Evolutionary conservation across 2,329 filamentous ascomycete species (phyloP), one percentile per base, ranked within the genome.

Genomic region (Arthrobotrys sinensis): DNA sequence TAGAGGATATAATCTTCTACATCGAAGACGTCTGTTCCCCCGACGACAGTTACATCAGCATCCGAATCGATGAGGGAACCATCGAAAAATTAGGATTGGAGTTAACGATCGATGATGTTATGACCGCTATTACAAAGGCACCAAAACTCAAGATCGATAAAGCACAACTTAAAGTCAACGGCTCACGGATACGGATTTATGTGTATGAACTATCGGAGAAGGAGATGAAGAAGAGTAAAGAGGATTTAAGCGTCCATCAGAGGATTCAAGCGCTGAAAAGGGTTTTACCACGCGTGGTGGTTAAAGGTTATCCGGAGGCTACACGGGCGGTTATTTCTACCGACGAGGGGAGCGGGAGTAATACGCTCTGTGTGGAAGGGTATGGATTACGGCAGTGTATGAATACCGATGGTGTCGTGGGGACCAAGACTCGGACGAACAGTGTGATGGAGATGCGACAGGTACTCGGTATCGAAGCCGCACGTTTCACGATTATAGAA

Each of bases 401-500:
- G 91, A 97, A 91, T 8, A 99, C 96, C 0, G 92, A 94, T 79
- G 96, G 96, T 80, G 92, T 99, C 4, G 88, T 96, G 70, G 94
- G 94, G 70, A 91, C 90, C 19, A 87, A 88, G 81, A 92, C 91
- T 1, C 88, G 88, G 7, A 91, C 92, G 79, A 99, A 99, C 86
- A 93, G 91, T 82, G 91, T 99, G 81, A 93, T 97, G 89, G 96
- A 99, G 85, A 91, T 91, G 82, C 88, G 90, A 40, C 90, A 96
- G 24, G 91, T 98, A 0, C 89, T 99, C 2, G 96, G 96, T 62
- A 97, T 99, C 82, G 96, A 99, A 86, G 96, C 96, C 0, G 96
- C 96, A 34, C 78, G 81, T 73, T 82, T 79, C 2, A 97, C 94
- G 5, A 98, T 99, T 82, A 92, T 96, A 62, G 87, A 89, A 53